A percentile compares a stretch with the other conserved stretches of the same genome.
Conservation (phyloP, 805 yeast species). For the Schwanniomyces pseudopolymorphus region DNA sequence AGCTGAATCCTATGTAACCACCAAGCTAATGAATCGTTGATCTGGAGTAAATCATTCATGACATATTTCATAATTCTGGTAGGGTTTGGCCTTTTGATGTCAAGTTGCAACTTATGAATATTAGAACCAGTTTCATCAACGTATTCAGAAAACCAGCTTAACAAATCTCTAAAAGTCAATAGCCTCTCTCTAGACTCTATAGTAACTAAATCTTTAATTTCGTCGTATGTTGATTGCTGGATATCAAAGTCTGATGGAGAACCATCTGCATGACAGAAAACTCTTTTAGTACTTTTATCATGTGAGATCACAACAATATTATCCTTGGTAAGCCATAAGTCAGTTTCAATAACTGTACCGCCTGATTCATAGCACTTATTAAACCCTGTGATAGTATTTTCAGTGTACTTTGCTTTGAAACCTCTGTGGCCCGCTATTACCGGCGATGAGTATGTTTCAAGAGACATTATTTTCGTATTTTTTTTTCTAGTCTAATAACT, state of each 20-base stretch:
- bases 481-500: not conserved
- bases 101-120: conserved; percentile 33
- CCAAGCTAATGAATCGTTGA: conserved; percentile 30
- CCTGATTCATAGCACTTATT: conserved; percentile 35
- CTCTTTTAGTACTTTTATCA: conserved; percentile 37
- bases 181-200: conserved; percentile 33
- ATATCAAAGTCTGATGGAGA: conserved; percentile 34
- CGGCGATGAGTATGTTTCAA: conserved; percentile 12
- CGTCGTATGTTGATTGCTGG: conserved; percentile 28
- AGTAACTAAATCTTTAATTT: conserved; percentile 28
- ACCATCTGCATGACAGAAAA: conserved; percentile 35
- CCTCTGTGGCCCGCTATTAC: conserved; percentile 45
- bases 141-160: conserved; percentile 30
- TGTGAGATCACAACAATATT: conserved; percentile 39
- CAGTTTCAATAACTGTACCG: conserved; percentile 43
- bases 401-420: conserved; percentile 39
- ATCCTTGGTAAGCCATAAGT: conserved; percentile 39
- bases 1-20: conserved; percentile 39
- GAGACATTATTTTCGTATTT: not conserved
- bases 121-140: conserved; percentile 15
- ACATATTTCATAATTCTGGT: conserved; percentile 28
- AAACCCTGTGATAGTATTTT: conserved; percentile 40
- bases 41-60: conserved; percentile 27
- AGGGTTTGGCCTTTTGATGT: conserved; percentile 41
- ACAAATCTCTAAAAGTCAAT: conserved; percentile 28